Base-by-base conservation (phyloP, 2,329 filamentous ascomycete species). In the Penicillium sp. region DNA sequence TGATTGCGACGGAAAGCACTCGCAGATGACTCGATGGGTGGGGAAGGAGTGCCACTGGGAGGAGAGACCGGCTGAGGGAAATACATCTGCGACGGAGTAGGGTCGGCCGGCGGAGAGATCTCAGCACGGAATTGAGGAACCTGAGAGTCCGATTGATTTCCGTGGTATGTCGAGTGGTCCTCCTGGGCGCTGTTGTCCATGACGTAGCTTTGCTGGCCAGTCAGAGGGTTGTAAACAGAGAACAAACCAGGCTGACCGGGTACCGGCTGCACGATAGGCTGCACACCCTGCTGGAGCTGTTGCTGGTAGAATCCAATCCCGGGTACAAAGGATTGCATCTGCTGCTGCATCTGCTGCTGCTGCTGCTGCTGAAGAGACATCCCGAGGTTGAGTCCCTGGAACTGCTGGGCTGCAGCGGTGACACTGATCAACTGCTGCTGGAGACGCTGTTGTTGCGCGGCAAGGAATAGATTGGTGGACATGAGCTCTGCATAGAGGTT, bases 1-100 rank as follows among this genome's bases (percentile, higher is more conserved):
- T 98, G 93, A 55, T 91, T 90, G 57, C 92, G 91, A 61, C 93
- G 93, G 82, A 96, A 96, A 45, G 92, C 91, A 69, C 93, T 95
- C 63, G 90, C 90, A 54, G 92, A 96, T 57, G 91, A 91, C 27
- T 87, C 83, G 65, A 90, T 86, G 14, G 85, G 84, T 5, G 89
- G 90, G 19, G 90, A 89, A 50, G 88, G 84, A 48, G 84, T 84
- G 69, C 82, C 79, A 75, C 83, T 84, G 4, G 83, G 84, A 48
- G 85, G 84, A 35, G 84, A 85, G 45, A 87, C 85, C 8, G 87
- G 86, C 60, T 81, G 84, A 69, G 88, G 90, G 71, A 90, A 87
- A 58, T 68, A 77, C 70, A 75, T 78, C 27, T 79, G 80, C 59
- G 76, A 78, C 68, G 80, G 79, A 63, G 80, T 83, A 71, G 86